These are phyloP conservation scores for Globisporangium irregulare DNA, from an alignment of 352 stramenopile species.

Conservation along the genomic window DNA sequence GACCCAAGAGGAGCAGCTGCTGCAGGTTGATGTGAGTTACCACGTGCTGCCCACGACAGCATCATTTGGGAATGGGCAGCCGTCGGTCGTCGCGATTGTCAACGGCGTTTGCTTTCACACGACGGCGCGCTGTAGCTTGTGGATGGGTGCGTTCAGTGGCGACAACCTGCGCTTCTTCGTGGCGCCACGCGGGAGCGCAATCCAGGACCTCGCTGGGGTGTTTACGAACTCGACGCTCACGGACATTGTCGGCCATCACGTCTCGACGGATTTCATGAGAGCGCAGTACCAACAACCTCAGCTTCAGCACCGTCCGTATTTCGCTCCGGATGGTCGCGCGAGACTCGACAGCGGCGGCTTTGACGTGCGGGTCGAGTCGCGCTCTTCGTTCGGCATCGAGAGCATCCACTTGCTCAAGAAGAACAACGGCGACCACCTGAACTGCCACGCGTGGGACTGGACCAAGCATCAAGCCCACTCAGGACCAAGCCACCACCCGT, in stretches of 20 bases:
- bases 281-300: background rate
- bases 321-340: conserved; percentile 28
- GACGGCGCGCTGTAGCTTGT: conserved; percentile 46
- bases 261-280: background rate
- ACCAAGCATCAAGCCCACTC: conserved; percentile 1
- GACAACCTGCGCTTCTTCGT: conserved; percentile 43
- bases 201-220: conserved; percentile 27
- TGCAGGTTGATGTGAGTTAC: conserved; percentile 50
- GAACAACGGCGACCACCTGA: conserved; percentile 41
- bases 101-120: conserved; percentile 69
- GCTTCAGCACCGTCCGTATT: conserved; percentile 8
- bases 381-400: conserved; percentile 40
- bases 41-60: background rate
- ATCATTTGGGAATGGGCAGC: background rate
- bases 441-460: conserved; percentile 54
- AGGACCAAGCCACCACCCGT: conserved; percentile 11
- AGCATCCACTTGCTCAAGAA: conserved; percentile 46
- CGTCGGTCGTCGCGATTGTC: conserved; percentile 21
- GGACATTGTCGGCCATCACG: conserved; percentile 36
- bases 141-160: conserved; percentile 43
- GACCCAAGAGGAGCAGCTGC: conserved; percentile 28
- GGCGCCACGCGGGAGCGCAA: conserved; percentile 24
- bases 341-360: conserved; percentile 28
- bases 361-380: conserved; percentile 43
- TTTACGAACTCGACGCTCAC: conserved; percentile 30